Evolutionary conservation across 345 rosid species (phyloP).

Genomic region (Populus simonii): DNA sequence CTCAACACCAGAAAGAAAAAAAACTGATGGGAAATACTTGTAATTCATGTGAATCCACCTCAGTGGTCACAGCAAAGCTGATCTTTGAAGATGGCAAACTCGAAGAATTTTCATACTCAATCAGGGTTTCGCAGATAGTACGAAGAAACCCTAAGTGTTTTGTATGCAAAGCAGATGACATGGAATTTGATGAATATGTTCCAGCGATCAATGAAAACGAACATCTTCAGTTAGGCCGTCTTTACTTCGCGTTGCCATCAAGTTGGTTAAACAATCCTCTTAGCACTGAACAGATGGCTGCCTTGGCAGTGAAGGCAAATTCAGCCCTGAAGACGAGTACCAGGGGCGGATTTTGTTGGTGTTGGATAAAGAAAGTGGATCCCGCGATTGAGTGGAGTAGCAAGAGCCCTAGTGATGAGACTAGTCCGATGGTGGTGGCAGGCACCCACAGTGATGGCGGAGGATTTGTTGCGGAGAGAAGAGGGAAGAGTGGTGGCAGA

Average conservation of each 20-base stretch:
- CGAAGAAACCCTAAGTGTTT: neutral
- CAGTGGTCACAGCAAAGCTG: conserved; percentile 17
- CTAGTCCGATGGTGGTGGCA: neutral
- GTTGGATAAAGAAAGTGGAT: neutral
- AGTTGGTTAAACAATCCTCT: conserved; percentile 20
- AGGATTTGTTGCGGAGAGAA: neutral
- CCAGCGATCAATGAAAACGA: conserved; percentile 19
- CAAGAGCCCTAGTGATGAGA: neutral
- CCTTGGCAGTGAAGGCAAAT: conserved; percentile 39
- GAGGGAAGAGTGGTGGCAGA: conserved; percentile 1
- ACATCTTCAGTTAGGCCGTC: conserved; percentile 17
- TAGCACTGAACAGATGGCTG: conserved; percentile 31
- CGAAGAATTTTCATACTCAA: conserved; percentile 20
- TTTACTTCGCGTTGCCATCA: conserved; percentile 32
- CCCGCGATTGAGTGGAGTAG: neutral
- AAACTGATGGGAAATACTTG: neutral
- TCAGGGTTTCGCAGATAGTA: conserved; percentile 25
- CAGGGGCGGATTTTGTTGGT: neutral
- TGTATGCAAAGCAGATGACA: conserved; percentile 31
- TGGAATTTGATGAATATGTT: conserved; percentile 27
- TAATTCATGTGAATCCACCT: neutral
- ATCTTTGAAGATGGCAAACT: conserved; percentile 23
- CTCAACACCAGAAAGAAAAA: neutral
- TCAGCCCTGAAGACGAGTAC: conserved; percentile 20
- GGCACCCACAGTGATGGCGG: neutral